Evolutionary conservation across 331 rosid genomes (phyloP).

Genomic region (Arachis monticola): DNA sequence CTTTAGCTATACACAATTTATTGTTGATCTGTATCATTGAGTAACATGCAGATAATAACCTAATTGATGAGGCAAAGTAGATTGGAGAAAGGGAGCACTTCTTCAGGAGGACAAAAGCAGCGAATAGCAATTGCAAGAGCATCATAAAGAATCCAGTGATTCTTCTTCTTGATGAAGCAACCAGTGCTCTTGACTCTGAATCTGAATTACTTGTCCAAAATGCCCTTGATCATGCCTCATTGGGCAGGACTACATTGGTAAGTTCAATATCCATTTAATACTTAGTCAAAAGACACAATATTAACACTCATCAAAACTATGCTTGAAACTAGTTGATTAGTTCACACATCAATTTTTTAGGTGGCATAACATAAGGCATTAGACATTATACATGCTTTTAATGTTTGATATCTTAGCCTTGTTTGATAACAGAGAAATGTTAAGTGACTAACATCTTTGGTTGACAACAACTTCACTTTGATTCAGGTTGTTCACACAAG

Average conservation of each 20-base stretch:
- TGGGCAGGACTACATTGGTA: constrained; percentile 97
- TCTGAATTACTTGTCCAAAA: constrained; percentile 84
- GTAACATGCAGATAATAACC: constrained; percentile 5
- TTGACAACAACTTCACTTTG: neutral
- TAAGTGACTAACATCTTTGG: no score
- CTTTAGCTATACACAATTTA: neutral
- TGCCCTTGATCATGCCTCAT: constrained; percentile 96
- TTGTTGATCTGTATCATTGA: neutral
- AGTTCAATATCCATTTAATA: constrained; percentile 26
- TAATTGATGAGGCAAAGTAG: constrained; percentile 45
- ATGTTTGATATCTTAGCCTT: neutral
- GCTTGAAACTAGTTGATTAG: neutral
- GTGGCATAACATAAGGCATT: neutral
- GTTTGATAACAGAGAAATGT: neutral
- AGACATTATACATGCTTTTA: neutral
- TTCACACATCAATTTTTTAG: constrained; percentile 23
- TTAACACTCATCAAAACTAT: neutral
- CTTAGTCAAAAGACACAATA: neutral
- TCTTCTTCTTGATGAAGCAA: constrained; percentile 96
- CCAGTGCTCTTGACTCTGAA: constrained; percentile 97
- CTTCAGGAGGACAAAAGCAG: constrained; percentile 98
- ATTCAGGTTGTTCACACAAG: constrained; percentile 95
- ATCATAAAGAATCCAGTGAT: constrained; percentile 83
- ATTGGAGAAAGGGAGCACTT: constrained; percentile 90
- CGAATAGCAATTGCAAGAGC: constrained; percentile 95